Evolutionary conservation across 2,329 filamentous ascomycete species (phyloP).

Genomic region (Neonectria ditissima): DNA sequence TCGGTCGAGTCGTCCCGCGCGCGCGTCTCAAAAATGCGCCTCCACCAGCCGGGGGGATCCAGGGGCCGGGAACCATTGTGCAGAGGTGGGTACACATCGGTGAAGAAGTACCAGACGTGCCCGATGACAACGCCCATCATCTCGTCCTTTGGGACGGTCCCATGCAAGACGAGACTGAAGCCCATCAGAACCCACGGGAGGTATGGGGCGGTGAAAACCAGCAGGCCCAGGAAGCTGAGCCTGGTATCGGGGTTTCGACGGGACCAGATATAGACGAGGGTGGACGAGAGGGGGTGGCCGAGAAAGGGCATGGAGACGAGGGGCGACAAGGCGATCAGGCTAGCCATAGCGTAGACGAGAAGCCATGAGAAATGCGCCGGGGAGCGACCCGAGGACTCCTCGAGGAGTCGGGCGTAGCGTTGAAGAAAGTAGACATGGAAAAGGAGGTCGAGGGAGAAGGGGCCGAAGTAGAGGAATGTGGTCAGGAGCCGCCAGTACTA

Average conservation of each 20-base stretch:
- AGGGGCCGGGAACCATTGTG: slow-evolving; percentile 87
- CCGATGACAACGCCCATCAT: slow-evolving; percentile 95
- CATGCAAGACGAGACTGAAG: slow-evolving; percentile 92
- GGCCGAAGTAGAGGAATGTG: slow-evolving; percentile 97
- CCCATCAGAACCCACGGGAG: slow-evolving; percentile 95
- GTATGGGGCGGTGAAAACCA: slow-evolving; percentile 94
- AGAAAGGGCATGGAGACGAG: slow-evolving; percentile 93
- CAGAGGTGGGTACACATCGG: slow-evolving; percentile 93
- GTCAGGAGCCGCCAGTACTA: slow-evolving; percentile 98
- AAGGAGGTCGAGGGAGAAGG: slow-evolving; percentile 90
- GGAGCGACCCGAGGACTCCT: slow-evolving; percentile 92
- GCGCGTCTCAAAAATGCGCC: slow-evolving; percentile 80
- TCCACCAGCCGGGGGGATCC: slow-evolving; percentile 92
- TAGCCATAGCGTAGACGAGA: slow-evolving; percentile 83
- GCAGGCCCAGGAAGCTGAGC: slow-evolving; percentile 86
- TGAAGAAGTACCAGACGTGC: slow-evolving; percentile 98
- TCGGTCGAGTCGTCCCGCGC: slow-evolving; percentile 61
- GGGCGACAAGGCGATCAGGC: slow-evolving; percentile 84
- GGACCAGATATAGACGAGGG: slow-evolving; percentile 98
- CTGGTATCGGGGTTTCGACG: slow-evolving; percentile 92
- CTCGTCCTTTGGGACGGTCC: slow-evolving; percentile 92
- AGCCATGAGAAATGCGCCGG: slow-evolving; percentile 97
- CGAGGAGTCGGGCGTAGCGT: slow-evolving; percentile 92
- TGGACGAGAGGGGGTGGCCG: slow-evolving; percentile 92
- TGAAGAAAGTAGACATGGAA: slow-evolving; percentile 99